Evolutionary conservation across 805 yeast species (phyloP), one percentile per base, ranked within the genome.

Genomic region (Blastobotrys americana): DNA sequence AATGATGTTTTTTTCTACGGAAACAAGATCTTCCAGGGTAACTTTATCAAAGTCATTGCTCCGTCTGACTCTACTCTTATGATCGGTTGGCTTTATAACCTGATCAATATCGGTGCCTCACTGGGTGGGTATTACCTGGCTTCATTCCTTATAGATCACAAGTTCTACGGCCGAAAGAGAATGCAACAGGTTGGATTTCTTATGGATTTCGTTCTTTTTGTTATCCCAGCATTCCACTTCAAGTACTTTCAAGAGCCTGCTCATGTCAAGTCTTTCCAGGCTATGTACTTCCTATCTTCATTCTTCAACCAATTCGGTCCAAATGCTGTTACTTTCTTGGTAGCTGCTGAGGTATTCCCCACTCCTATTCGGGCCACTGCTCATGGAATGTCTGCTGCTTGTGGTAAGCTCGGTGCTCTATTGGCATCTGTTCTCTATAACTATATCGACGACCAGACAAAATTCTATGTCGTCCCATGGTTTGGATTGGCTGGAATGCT

Each of bases 231-330:
- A 44, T 78, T 78, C 64, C 78, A 72, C 56, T 76, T 73, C 71
- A 60, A 74, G 61, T 69, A 71, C 65, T 60, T 76, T 53, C 56
- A 60, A 4, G 33, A 37, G 38, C 39, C 48, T 17, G 50, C 50
- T 17, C 51, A 56, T 44, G 44, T 55, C 40, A 33, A 33, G 19
- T 49, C 41, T 36, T 55, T 69, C 71, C 76, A 77, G 61, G 79
- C 75, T 43, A 67, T 78, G 59, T 78, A 78, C 68, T 76, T 76
- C 58, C 62, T 78, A 55, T 66, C 73, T 20, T 80, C 78, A 55
- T 78, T 78, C 68, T 78, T 78, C 74, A 73, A 76, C 65, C 79
- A 78, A 67, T 77, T 77, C 50, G 83, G 83, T 47, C 82, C 84
- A 43, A 78, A 78, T 68, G 68, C 76, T 55, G 78, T 80, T 44